These are phyloP conservation scores for Sextonia rubra DNA, from an alignment of 164 flowering plant genomes.

Conservation along the genomic window DNA sequence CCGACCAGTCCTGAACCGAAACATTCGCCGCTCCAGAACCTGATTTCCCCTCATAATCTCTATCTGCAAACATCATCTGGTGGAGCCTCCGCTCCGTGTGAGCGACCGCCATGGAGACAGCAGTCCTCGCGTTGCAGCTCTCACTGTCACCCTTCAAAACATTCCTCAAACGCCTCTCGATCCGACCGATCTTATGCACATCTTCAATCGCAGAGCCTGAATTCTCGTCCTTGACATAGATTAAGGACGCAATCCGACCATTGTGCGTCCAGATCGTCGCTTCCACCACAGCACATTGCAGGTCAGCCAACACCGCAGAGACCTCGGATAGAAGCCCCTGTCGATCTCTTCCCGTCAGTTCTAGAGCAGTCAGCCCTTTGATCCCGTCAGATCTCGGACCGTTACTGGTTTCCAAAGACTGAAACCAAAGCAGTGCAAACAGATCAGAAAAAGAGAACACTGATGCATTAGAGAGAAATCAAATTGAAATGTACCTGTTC, in stretches of 20 bases:
- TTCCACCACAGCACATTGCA: constrained; percentile 70
- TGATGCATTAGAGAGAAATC: too few relatives aligned
- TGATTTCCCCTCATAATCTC: constrained; percentile 54
- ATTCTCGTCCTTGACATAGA: constrained; percentile 66
- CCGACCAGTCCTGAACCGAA: constrained; percentile 41
- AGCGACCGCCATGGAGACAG: constrained; percentile 55
- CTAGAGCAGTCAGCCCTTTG: constrained; percentile 59
- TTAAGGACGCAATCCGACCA: constrained; percentile 64
- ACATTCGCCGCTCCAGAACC: constrained; percentile 16
- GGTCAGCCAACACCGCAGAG: constrained; percentile 61
- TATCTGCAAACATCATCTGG: constrained; percentile 73
- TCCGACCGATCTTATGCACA: constrained; percentile 37
- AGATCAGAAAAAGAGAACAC: neutral
- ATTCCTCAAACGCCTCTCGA: constrained; percentile 31
- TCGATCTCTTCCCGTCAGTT: constrained; percentile 69
- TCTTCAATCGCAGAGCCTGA: constrained; percentile 60
- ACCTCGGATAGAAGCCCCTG: constrained; percentile 76
- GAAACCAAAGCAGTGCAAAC: neutral
- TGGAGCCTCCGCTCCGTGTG: constrained; percentile 76
- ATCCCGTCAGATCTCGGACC: constrained; percentile 18
- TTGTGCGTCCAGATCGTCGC: constrained; percentile 85
- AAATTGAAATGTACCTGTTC: constrained; percentile 47
- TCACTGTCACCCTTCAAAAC: constrained; percentile 29
- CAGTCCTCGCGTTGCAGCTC: constrained; percentile 15
- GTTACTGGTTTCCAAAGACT: constrained; percentile 36